Conservation (phyloP, 2,329 filamentous ascomycete genomes). For the Epichloe hybrida region DNA sequence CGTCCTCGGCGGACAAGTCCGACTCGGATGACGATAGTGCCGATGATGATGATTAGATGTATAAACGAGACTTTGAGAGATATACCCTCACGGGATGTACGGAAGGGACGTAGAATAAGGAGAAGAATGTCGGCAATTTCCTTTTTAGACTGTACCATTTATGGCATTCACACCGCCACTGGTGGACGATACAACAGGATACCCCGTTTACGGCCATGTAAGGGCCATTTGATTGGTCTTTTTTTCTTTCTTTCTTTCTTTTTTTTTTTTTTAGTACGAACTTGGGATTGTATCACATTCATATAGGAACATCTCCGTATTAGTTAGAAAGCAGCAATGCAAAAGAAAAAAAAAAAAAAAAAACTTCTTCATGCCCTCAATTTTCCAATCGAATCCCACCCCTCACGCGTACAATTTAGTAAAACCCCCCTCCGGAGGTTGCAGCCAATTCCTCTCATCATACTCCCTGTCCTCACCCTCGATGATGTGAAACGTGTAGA, state of each 20-base stretch:
- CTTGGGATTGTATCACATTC: not conserved
- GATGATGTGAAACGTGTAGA: constrained; percentile 96
- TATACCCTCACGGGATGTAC: constrained; percentile 1
- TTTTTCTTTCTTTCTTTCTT: not conserved
- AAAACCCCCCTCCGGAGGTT: constrained; percentile 70
- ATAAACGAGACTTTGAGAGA: not conserved
- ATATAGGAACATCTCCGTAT: not conserved
- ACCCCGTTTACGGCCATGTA: constrained; percentile 4
- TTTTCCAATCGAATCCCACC: not conserved
- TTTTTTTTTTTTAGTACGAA: not conserved
- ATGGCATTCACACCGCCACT: constrained; percentile 2
- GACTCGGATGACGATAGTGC: constrained; percentile 18
- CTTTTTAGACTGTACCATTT: constrained; percentile 8
- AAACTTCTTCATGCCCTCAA: no score
- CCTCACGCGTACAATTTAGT: constrained; percentile 43
- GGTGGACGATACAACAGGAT: constrained; percentile 6
- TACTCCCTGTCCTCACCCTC: constrained; percentile 64
- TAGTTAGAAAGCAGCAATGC: not conserved
- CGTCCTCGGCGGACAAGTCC: constrained; percentile 22
- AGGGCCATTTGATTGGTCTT: not conserved
- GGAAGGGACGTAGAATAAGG: not conserved
- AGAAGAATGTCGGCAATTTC: not conserved
- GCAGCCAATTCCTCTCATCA: constrained; percentile 84
- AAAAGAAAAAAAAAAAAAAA: not conserved
- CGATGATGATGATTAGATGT: constrained; percentile 3